A percentile compares a stretch with the other conserved stretches of the same genome.
These are phyloP conservation scores for Rhododendron simsii DNA, from an alignment of 148 eudicot genomes.

Conservation along the genomic window DNA sequence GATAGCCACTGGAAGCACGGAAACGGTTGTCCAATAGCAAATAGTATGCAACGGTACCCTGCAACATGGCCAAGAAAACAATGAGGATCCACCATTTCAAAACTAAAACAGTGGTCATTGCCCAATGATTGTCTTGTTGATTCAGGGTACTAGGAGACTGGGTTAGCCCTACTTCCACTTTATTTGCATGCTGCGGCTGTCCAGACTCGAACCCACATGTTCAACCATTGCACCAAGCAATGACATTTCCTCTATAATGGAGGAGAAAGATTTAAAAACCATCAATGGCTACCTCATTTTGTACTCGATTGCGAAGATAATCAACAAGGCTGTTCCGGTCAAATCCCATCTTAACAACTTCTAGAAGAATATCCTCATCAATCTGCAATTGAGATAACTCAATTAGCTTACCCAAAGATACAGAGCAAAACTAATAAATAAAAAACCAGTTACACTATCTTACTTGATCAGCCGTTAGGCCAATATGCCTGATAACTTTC, in stretches of 20 bases:
- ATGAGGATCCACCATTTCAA: neutral
- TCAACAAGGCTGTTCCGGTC: slow-evolving; percentile 46
- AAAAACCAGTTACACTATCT: neutral
- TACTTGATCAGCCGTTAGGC: neutral
- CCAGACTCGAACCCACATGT: neutral
- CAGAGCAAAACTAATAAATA: neutral
- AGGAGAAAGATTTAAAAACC: neutral
- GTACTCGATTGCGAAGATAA: slow-evolving; percentile 42
- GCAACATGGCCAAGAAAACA: slow-evolving; percentile 12
- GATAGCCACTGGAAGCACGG: slow-evolving; percentile 77
- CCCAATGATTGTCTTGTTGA: neutral
- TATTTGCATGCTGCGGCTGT: slow-evolving; percentile 4
- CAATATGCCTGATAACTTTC: neutral
- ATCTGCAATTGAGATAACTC: slow-evolving; percentile 26
- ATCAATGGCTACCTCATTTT: slow-evolving; percentile 21
- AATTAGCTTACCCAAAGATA: neutral
- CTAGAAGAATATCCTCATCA: slow-evolving; percentile 54
- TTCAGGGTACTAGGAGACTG: neutral
- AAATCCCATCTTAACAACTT: slow-evolving; percentile 50
- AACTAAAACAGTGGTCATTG: neutral
- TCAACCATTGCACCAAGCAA: neutral
- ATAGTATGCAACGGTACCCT: slow-evolving; percentile 98
- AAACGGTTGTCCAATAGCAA: slow-evolving; percentile 85
- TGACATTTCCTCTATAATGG: neutral
- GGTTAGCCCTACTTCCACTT: neutral